Evolutionary conservation across 2,329 filamentous ascomycete species (phyloP).

Genomic region (Beauveria caledonica): DNA sequence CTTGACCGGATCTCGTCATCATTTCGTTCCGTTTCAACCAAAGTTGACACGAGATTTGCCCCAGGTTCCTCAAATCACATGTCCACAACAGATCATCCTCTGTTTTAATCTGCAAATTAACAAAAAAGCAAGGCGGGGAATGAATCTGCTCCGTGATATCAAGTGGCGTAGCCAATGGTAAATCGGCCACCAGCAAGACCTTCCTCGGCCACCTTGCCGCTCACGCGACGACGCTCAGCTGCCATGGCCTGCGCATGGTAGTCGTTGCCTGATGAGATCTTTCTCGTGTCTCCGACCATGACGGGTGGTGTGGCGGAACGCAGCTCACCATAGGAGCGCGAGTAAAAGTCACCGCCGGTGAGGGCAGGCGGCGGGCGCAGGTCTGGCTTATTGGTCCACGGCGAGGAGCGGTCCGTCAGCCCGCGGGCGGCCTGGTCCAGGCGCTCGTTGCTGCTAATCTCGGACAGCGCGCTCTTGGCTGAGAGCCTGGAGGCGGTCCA

Average conservation of each 20-base stretch:
- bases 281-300: slow-evolving; percentile 40
- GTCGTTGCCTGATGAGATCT: slow-evolving; percentile 54
- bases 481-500: slow-evolving; percentile 14
- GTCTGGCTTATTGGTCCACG: slow-evolving; percentile 26
- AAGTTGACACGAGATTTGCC: neutral
- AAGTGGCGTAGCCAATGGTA: slow-evolving; percentile 9
- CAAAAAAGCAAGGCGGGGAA: neutral
- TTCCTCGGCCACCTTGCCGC: slow-evolving; percentile 67
- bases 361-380: slow-evolving; percentile 32
- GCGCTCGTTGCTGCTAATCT: slow-evolving; percentile 38
- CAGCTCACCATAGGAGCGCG: slow-evolving; percentile 53
- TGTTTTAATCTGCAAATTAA: neutral
- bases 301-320: slow-evolving; percentile 45
- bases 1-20: neutral
- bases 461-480: slow-evolving; percentile 29
- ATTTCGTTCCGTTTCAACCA: slow-evolving; percentile 11
- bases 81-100: neutral
- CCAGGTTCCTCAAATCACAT: neutral
- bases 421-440: slow-evolving; percentile 36
- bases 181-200: slow-evolving; percentile 38
- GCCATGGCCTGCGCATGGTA: slow-evolving; percentile 29
- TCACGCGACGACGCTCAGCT: slow-evolving; percentile 52
- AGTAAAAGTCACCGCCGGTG: slow-evolving; percentile 43
- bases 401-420: slow-evolving; percentile 24
- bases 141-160: neutral